These are phyloP conservation scores for thale cress (Arabidopsis thaliana) DNA, from an alignment of 345 rosid genomes.

Conservation along the genomic window TAIR10.1 NC_003076.8:22763001-22763500, in stretches of 20 bases:
- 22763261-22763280: conserved; percentile 29
- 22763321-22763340: neutral
- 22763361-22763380: conserved; percentile 8
- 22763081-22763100: neutral
- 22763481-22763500: conserved; percentile 44
- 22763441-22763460: conserved; percentile 40
- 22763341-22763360: conserved; percentile 27
- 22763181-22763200: neutral
- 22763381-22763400: neutral
- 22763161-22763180: neutral
- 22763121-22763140: neutral
- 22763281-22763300: conserved; percentile 35
- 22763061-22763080: neutral
- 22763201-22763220: conserved; percentile 47
- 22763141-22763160: neutral
- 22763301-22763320: conserved; percentile 36
- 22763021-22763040: conserved; percentile 53
- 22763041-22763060: conserved; percentile 22
- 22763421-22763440: conserved; percentile 70
- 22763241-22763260: conserved; percentile 29
- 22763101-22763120: neutral
- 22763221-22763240: conserved; percentile 40
- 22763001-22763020: conserved; percentile 77
- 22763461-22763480: conserved; percentile 41
- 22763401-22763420: conserved; percentile 65